Base-by-base conservation (phyloP, 1,284 basidiomycete species). In the Cryptococcus neoformans region DNA sequence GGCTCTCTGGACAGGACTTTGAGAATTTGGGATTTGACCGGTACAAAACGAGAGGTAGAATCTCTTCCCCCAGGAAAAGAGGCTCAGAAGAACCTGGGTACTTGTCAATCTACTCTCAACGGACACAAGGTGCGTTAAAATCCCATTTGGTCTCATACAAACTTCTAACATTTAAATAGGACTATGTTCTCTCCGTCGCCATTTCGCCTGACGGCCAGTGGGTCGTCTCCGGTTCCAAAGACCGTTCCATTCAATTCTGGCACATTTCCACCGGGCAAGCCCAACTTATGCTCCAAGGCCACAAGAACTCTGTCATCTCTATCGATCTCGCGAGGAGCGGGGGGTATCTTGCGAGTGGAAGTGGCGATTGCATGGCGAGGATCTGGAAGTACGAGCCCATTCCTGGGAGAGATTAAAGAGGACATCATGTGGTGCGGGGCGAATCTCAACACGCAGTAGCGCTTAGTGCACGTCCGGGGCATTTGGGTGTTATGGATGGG, bases 141-240 rank as follows among this genome's bases (percentile, higher is more conserved):
- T 37, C 17, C 11, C 5, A 48, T 12, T 12, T 6, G 21, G 21
- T 21, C 21, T 44, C 42, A 2, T 21, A 11, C 21, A 21, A 42
- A 42, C 3, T 16, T 16, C 5, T 16, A 42, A 42, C 21, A n/a
- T 44, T n/a, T n/a, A 8, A 9, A 37, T 61, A 75, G 75, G 78
- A 79, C 63, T 79, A 79, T 52, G 78, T 79, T 36, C 69, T 79
- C 42, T 77, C 75, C 37, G 78, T 78, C 41, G 87, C 88, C 21
- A 87, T 90, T 57, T 88, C 87, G 21, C 87, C 88, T 55, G 90
- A 95, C 73, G 88, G 88, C 28, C 83, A 86, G 62, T 94, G 89
- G 87, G 86, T 94, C 62, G 89, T 92, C 3, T 91, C 89, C 17
- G 90, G 91, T 28, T 92, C 89, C 17, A 94, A 94, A 74, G 92